These are phyloP conservation scores for Auricularia sp. DNA, from an alignment of 768 basidiomycete species.

Conservation along the genomic window DNA sequence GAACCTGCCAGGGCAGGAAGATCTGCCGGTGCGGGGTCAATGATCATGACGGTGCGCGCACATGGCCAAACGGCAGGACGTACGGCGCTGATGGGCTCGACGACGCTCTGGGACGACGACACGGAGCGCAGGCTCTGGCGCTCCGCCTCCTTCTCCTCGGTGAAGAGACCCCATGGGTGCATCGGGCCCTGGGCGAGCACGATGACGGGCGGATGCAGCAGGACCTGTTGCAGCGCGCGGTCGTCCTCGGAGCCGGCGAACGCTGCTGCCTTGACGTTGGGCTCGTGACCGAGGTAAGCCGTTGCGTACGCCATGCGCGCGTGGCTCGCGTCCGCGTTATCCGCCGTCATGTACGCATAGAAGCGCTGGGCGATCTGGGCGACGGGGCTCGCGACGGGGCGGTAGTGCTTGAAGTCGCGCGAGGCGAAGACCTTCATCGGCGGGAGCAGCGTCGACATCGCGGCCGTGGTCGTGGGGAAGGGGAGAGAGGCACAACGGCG, in stretches of 20 bases:
- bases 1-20: conserved; percentile 1
- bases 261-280: background rate
- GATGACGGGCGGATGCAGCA: background rate
- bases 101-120: background rate
- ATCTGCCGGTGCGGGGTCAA: background rate
- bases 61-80: background rate
- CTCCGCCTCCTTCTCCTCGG: background rate
- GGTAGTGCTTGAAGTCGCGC: conserved; percentile 1
- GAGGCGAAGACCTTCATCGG: conserved; percentile 1
- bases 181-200: background rate
- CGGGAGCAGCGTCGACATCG: background rate
- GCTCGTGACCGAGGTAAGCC: background rate
- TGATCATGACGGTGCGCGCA: background rate
- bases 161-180: background rate
- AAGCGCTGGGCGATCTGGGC: background rate
- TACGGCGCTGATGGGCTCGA: background rate
- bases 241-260: background rate
- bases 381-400: background rate
- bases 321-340: background rate
- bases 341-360: background rate
- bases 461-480: too few species aligned
- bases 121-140: background rate
- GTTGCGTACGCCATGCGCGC: background rate
- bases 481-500: too few species aligned
- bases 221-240: background rate